Conservation (phyloP, 2,329 filamentous ascomycete genomes). For the Ascocoryne sarcoides region DNA sequence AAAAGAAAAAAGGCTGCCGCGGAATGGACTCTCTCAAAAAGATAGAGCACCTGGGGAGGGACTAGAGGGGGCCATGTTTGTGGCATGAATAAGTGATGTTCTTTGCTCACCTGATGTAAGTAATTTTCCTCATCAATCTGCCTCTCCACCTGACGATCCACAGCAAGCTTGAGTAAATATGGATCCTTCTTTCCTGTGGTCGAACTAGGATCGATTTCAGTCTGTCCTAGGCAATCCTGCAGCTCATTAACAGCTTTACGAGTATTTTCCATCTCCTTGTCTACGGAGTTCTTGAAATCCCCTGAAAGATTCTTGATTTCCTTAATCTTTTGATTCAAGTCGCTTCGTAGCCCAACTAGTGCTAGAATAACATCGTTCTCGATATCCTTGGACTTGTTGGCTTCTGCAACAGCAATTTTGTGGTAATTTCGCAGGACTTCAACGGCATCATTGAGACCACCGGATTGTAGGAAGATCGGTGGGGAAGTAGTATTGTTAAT, state of each 20-base stretch:
- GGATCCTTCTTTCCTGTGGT: constrained; percentile 85
- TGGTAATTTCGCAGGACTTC: constrained; percentile 76
- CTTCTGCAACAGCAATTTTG: constrained; percentile 67
- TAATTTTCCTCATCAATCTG: constrained; percentile 98
- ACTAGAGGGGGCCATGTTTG: no score
- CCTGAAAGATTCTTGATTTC: constrained; percentile 91
- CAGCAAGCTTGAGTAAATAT: constrained; percentile 74
- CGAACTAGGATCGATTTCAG: constrained; percentile 65
- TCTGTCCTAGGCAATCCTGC: constrained; percentile 72
- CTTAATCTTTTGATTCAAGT: constrained; percentile 93
- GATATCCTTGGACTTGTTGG: constrained; percentile 82
- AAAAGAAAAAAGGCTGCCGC: no score
- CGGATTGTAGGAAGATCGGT: constrained; percentile 65
- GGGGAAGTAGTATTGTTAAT: constrained; percentile 74
- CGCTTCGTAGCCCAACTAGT: constrained; percentile 74
- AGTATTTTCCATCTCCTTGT: constrained; percentile 86
- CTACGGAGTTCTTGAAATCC: constrained; percentile 94
- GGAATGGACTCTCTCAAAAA: no score
- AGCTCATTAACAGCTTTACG: constrained; percentile 68
- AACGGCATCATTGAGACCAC: constrained; percentile 81
- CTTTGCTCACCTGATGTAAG: constrained; percentile 67
- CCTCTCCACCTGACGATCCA: constrained; percentile 83
- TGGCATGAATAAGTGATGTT: no score
- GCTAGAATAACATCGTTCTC: constrained; percentile 87
- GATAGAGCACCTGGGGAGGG: no score